phyloP scores from a whole-genome alignment of 352 stramenopile genomes.

The Lagenidium sp. region DNA sequence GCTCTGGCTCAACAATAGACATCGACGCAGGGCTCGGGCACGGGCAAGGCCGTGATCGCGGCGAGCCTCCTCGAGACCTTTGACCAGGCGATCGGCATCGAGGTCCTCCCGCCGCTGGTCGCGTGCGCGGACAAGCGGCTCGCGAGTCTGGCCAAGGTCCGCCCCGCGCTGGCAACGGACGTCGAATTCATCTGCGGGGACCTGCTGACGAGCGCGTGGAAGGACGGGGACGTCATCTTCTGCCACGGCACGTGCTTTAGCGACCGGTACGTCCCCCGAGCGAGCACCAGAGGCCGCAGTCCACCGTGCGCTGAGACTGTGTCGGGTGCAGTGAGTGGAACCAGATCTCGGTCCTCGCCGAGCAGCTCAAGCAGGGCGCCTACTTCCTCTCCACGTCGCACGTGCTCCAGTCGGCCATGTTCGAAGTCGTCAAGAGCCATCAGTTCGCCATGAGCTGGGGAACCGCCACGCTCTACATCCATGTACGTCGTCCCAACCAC shows the following conservation, averaged over 20 bases:
- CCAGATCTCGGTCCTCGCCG: constrained; percentile 65
- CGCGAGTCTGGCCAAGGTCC: constrained; percentile 32
- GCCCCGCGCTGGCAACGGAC: constrained; percentile 29
- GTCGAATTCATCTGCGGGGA: constrained; percentile 72
- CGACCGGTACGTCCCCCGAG: constrained; percentile 47
- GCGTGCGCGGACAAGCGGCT: constrained; percentile 71
- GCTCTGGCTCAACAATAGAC: neutral
- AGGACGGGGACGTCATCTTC: constrained; percentile 72
- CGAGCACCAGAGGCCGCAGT: too few species aligned
- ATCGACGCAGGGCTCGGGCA: constrained; percentile 54
- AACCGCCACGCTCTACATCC: constrained; percentile 71
- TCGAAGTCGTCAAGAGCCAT: constrained; percentile 71
- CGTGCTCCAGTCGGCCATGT: constrained; percentile 63
- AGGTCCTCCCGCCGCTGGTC: constrained; percentile 64
- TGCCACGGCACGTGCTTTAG: constrained; percentile 82
- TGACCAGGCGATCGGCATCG: constrained; percentile 77
- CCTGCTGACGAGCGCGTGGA: constrained; percentile 56
- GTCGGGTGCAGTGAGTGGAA: constrained; percentile 67
- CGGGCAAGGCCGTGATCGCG: constrained; percentile 70
- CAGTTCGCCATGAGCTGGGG: constrained; percentile 83
- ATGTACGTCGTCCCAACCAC: constrained; percentile 52
- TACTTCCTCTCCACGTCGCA: constrained; percentile 83
- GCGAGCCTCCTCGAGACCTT: constrained; percentile 75
- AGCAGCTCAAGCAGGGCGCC: constrained; percentile 78
- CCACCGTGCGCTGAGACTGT: too few species aligned